phyloP scores from a whole-genome alignment of 805 yeast species.

The Ogataea kodamae region DNA sequence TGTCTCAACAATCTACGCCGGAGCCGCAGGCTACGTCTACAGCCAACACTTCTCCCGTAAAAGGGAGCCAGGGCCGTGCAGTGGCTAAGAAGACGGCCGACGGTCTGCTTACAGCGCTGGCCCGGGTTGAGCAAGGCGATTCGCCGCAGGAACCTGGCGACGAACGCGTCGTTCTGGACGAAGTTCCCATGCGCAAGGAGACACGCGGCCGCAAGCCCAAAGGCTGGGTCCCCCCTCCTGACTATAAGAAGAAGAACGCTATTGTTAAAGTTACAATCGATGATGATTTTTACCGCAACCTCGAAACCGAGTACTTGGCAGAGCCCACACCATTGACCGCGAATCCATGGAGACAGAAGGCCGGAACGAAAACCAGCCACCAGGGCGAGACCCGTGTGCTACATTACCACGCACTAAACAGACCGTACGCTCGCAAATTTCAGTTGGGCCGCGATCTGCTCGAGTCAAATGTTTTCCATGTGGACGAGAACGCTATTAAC shows the following conservation, averaged over 20 bases:
- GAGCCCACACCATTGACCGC: conserved; percentile 11
- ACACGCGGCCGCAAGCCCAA: conserved; percentile 17
- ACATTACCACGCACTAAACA: conserved; percentile 11
- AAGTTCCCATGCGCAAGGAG: conserved; percentile 7
- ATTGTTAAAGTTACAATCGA: conserved; percentile 1
- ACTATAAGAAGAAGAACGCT: conserved; percentile 3
- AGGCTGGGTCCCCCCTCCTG: conserved; percentile 17
- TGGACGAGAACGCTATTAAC: conserved; percentile 12
- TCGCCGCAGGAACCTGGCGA: conserved; percentile 12
- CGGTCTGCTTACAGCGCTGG: conserved; percentile 6
- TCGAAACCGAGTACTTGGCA: conserved; percentile 13
- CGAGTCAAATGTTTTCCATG: conserved; percentile 19
- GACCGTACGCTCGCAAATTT: conserved; percentile 13
- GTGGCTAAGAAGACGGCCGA: conserved; percentile 13
- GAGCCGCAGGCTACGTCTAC: conserved; percentile 17
- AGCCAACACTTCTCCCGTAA: conserved; percentile 12
- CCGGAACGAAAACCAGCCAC: conserved; percentile 8
- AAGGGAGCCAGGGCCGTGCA: conserved; percentile 3
- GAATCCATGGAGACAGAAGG: conserved; percentile 15
- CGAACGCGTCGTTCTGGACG: conserved; percentile 8
- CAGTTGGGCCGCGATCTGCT: conserved; percentile 11
- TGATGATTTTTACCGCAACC: conserved; percentile 6
- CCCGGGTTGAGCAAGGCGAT: conserved; percentile 6
- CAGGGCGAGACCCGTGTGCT: conserved; percentile 16
- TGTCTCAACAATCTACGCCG: conserved; percentile 9